phyloP scores from a whole-genome alignment of 495 filamentous ascomycete species.

The Cladorrhinum samala region DNA sequence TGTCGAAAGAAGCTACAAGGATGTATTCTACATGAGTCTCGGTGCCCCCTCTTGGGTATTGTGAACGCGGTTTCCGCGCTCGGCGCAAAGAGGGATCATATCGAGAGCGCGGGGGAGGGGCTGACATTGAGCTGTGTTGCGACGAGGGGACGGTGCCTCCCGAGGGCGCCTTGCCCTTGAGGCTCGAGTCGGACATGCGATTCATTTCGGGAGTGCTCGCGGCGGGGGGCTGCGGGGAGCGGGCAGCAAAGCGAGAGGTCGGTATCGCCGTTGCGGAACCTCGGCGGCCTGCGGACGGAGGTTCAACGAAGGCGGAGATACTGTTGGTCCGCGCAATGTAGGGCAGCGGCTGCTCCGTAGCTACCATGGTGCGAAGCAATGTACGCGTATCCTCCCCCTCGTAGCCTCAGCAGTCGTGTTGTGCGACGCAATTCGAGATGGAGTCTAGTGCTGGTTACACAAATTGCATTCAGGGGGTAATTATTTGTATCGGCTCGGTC shows the following conservation, averaged over 20 bases:
- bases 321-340: slow-evolving; percentile 14
- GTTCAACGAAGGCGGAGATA: slow-evolving; percentile 10
- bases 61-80: slow-evolving; percentile 59
- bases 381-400: neutral
- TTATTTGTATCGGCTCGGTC: neutral
- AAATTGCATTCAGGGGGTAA: neutral
- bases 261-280: slow-evolving; percentile 57
- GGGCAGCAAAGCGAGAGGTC: slow-evolving; percentile 47
- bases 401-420: too few relatives aligned
- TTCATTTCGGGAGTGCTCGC: slow-evolving; percentile 34
- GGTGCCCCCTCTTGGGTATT: slow-evolving; percentile 70
- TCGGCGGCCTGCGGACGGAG: slow-evolving; percentile 27
- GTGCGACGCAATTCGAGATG: neutral
- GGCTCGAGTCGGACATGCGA: slow-evolving; percentile 48
- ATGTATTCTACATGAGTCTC: slow-evolving; percentile 99
- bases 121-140: slow-evolving; percentile 49
- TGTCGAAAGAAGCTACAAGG: slow-evolving; percentile 95
- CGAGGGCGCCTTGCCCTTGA: slow-evolving; percentile 51
- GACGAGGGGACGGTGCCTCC: slow-evolving; percentile 43
- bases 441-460: neutral
- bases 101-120: slow-evolving; percentile 27
- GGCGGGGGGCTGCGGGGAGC: slow-evolving; percentile 45
- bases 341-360: slow-evolving; percentile 3
- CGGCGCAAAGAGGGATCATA: slow-evolving; percentile 36
- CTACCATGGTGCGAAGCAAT: slow-evolving; percentile 3